These are phyloP conservation scores for Vigna unguiculata DNA, from an alignment of 306 rosid species.

Conservation along the genomic window DNA sequence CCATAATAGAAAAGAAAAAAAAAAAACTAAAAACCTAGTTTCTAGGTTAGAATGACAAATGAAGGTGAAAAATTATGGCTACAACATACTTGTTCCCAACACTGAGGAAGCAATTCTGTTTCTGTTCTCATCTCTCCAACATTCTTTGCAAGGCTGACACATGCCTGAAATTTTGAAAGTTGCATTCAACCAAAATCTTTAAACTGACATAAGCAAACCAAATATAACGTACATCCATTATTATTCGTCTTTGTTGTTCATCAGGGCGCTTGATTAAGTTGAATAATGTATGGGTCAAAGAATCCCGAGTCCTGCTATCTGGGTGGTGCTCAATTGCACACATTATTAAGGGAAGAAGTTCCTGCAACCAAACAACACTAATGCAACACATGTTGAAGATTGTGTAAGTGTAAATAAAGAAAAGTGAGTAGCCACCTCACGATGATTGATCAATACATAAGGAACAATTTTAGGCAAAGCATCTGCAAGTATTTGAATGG, in stretches of 20 bases:
- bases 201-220: constrained; percentile 33
- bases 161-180: constrained; percentile 68
- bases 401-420: constrained; percentile 11
- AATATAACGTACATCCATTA: constrained; percentile 83
- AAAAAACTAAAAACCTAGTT: constrained; percentile 23
- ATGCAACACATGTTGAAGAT: constrained; percentile 23
- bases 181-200: constrained; percentile 28
- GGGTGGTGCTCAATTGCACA: constrained; percentile 97
- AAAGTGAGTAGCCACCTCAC: constrained; percentile 68
- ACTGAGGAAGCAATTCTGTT: constrained; percentile 96
- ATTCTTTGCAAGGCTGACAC: constrained; percentile 89
- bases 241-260: constrained; percentile 86
- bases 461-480: constrained; percentile 98
- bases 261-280: constrained; percentile 98
- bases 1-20: constrained; percentile 37
- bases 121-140: constrained; percentile 99
- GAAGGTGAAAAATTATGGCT: constrained; percentile 19
- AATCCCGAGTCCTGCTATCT: constrained; percentile 88
- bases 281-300: constrained; percentile 93
- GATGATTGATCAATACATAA: constrained; percentile 93
- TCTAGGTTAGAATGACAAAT: constrained; percentile 33
- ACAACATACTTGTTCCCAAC: constrained; percentile 95
- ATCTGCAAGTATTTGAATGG: constrained; percentile 91
- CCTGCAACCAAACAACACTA: constrained; percentile 59
- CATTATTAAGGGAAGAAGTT: constrained; percentile 95